Evolutionary conservation across 1,284 basidiomycete genomes (phyloP).

Genomic region (Pulveroboletus sp.): DNA sequence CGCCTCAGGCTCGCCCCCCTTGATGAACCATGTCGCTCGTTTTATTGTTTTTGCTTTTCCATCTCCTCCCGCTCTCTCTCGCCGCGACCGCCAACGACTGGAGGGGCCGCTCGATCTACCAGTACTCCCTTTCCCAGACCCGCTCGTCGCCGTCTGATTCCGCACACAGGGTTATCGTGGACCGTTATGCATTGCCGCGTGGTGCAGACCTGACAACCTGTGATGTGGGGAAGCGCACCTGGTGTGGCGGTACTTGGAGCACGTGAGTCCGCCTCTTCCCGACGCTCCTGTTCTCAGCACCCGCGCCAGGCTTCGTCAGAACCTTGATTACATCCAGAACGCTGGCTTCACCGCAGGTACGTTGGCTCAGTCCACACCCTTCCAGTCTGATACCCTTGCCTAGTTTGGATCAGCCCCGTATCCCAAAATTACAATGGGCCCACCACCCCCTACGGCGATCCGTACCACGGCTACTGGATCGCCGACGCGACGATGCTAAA

Average conservation of each 20-base stretch:
- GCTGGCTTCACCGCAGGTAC: constrained; percentile 67
- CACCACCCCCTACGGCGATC: constrained; percentile 59
- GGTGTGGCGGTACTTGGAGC: constrained; percentile 74
- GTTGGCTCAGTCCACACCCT: neutral
- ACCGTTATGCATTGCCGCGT: constrained; percentile 60
- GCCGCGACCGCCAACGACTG: constrained; percentile 41
- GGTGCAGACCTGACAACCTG: constrained; percentile 43
- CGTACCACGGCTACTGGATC: constrained; percentile 68
- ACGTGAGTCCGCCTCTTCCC: constrained; percentile 15
- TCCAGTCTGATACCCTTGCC: neutral
- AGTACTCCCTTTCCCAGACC: constrained; percentile 14
- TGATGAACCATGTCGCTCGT: constrained; percentile 6
- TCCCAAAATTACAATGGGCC: constrained; percentile 62
- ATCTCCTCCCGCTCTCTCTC: neutral
- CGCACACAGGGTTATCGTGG: constrained; percentile 53
- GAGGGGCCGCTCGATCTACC: constrained; percentile 43
- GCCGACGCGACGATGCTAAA: constrained; percentile 63
- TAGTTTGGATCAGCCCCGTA: constrained; percentile 63
- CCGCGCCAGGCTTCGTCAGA: constrained; percentile 52
- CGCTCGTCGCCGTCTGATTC: neutral
- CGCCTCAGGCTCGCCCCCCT: neutral
- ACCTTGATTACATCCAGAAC: constrained; percentile 73
- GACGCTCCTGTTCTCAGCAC: neutral
- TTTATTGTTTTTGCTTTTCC: neutral
- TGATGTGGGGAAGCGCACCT: constrained; percentile 55